Evolutionary conservation across 139 green algal genomes (phyloP).

Genomic region (Micractinium sp.): DNA sequence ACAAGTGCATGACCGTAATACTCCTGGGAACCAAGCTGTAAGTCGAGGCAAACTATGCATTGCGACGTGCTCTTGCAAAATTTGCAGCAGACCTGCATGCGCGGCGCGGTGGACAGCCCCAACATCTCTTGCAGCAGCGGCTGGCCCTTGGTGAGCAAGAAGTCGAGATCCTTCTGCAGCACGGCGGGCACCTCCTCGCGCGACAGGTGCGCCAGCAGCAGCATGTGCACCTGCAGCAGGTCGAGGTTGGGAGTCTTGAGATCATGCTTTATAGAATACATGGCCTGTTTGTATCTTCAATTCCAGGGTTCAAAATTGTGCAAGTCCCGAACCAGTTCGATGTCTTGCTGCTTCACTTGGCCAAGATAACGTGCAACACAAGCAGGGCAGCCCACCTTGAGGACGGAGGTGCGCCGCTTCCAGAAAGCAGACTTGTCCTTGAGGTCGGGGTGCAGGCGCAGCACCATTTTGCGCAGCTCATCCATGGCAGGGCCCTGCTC

Average conservation of each 20-base stretch:
- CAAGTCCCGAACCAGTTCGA: background rate
- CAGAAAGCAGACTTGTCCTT: conserved; percentile 83
- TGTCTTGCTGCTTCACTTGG: too few relatives aligned
- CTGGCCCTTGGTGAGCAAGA: conserved; percentile 74
- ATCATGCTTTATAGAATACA: background rate
- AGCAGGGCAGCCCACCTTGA: conserved; percentile 61
- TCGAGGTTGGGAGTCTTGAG: background rate
- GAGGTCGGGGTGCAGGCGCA: conserved; percentile 72
- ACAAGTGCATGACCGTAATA: background rate
- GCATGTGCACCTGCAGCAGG: conserved; percentile 76
- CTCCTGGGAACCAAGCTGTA: too few relatives aligned
- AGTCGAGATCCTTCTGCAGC: conserved; percentile 72
- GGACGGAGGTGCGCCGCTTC: conserved; percentile 68
- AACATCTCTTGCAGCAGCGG: conserved; percentile 87
- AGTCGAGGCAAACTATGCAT: too few relatives aligned
- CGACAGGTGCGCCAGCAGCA: conserved; percentile 84
- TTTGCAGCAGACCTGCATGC: conserved; percentile 1
- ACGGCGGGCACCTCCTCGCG: conserved; percentile 60
- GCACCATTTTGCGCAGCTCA: conserved; percentile 68
- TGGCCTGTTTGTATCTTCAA: too few relatives aligned
- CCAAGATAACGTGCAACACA: background rate
- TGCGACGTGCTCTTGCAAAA: too few relatives aligned
- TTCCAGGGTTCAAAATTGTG: background rate
- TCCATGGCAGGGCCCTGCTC: conserved; percentile 61
- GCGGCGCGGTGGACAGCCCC: conserved; percentile 64